A percentile compares a stretch with the other conserved stretches of the same genome.
Evolutionary conservation across 768 basidiomycete species (phyloP).

Genomic region (Hirschioporus abietinus): DNA sequence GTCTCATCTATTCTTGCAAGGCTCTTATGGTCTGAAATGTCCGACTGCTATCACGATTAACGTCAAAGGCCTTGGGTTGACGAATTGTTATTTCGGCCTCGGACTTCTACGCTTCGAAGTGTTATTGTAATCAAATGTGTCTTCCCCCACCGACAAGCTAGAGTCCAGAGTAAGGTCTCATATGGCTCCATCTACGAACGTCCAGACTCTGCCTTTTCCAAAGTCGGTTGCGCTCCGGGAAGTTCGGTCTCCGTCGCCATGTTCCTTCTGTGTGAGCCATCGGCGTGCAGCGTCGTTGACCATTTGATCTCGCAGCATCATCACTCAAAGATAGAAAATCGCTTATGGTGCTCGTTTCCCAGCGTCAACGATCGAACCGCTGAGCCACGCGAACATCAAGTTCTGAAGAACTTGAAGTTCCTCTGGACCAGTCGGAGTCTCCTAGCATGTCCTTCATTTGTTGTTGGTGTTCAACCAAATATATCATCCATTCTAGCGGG

Average conservation of each 20-base stretch:
- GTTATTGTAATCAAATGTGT: no score
- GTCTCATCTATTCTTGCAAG: not conserved
- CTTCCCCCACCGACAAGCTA: no score
- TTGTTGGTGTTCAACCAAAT: not conserved
- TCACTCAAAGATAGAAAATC: not conserved
- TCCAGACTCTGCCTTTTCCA: no score
- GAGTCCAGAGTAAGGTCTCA: no score
- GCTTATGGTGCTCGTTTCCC: not conserved
- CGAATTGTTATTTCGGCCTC: no score
- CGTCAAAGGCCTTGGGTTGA: no score
- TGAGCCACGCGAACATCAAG: not conserved
- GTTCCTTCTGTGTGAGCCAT: not conserved
- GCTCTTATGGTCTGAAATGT: not conserved
- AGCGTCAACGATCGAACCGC: not conserved
- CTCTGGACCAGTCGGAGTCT: not conserved
- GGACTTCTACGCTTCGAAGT: no score
- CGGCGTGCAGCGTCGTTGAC: no score
- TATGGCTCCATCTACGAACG: no score
- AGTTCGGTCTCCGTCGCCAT: not conserved
- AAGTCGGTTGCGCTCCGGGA: no score
- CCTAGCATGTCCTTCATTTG: not conserved
- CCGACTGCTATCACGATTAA: no score
- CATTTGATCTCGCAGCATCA: not conserved
- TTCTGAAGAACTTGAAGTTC: not conserved
- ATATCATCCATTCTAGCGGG: not conserved